Percentiles rank a stretch among this genome's conserved stretches.
These are phyloP conservation scores for Solanum chilense DNA, from an alignment of 257 asterid species.

Conservation along the genomic window DNA sequence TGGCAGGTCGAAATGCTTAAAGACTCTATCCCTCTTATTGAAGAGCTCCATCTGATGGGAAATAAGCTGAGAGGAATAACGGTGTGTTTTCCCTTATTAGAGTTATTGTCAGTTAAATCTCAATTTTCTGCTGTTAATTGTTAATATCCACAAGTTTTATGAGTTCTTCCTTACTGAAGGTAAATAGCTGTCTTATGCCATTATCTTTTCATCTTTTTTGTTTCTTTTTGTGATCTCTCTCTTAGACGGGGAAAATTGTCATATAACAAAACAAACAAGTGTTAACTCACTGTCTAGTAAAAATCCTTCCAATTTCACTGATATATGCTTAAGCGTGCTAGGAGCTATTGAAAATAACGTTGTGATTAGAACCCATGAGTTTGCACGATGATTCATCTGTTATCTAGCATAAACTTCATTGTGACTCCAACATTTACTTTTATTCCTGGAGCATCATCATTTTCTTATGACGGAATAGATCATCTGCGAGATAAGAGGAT, in stretches of 20 bases:
- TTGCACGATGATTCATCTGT: neutral
- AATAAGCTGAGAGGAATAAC: constrained; percentile 54
- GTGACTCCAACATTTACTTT: neutral
- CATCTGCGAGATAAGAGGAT: neutral
- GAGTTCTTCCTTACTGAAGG: neutral
- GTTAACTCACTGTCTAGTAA: neutral
- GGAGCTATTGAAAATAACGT: neutral
- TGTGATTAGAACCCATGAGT: neutral
- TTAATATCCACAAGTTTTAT: neutral
- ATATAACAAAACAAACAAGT: neutral
- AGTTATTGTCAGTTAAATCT: neutral
- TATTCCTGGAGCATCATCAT: neutral
- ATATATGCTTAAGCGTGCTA: neutral
- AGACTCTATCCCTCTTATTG: constrained; percentile 47
- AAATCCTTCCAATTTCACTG: neutral
- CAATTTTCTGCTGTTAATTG: neutral
- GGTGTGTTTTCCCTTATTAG: constrained; percentile 21
- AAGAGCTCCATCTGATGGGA: constrained; percentile 92
- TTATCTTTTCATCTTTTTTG: neutral
- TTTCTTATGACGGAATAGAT: neutral
- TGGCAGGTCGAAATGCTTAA: constrained; percentile 76
- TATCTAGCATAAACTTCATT: neutral
- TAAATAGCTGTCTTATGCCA: neutral
- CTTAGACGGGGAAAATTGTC: neutral
- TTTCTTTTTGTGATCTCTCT: neutral